Conservation (phyloP, 306 rosid species). For the Albizia julibrissin region DNA sequence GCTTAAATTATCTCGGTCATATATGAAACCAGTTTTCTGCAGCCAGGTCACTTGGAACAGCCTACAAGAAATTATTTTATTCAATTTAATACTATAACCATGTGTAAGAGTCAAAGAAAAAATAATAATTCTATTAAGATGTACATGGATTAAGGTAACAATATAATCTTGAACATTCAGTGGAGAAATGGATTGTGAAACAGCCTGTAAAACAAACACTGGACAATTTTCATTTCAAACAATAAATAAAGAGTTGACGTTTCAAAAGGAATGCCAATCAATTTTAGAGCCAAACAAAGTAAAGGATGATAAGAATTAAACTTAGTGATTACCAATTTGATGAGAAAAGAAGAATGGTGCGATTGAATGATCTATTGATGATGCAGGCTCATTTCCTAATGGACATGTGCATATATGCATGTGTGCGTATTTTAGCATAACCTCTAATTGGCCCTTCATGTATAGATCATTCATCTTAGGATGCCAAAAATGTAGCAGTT, state of each 20-base stretch:
- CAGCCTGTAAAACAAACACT: background rate
- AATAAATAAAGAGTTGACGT: background rate
- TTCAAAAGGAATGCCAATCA: background rate
- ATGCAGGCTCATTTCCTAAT: background rate
- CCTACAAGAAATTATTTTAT: constrained; percentile 58
- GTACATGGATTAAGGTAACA: constrained; percentile 1
- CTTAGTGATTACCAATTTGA: background rate
- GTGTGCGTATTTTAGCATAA: background rate
- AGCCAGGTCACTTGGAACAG: constrained; percentile 83
- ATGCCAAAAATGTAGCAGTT: background rate
- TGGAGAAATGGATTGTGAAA: background rate
- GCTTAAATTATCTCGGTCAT: constrained; percentile 66
- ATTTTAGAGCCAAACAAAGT: background rate
- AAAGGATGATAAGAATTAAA: background rate
- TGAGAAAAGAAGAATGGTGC: background rate
- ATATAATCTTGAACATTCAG: constrained; percentile 1
- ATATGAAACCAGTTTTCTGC: constrained; percentile 74
- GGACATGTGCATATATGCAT: background rate
- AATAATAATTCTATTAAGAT: background rate
- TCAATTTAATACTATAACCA: constrained; percentile 22
- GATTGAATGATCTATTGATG: background rate
- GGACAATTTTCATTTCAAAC: background rate
- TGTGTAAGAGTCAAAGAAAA: background rate
- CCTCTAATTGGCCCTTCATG: background rate
- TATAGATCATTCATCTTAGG: background rate